Conservation (phyloP, 768 basidiomycete species). For the Suillus luteus region DNA sequence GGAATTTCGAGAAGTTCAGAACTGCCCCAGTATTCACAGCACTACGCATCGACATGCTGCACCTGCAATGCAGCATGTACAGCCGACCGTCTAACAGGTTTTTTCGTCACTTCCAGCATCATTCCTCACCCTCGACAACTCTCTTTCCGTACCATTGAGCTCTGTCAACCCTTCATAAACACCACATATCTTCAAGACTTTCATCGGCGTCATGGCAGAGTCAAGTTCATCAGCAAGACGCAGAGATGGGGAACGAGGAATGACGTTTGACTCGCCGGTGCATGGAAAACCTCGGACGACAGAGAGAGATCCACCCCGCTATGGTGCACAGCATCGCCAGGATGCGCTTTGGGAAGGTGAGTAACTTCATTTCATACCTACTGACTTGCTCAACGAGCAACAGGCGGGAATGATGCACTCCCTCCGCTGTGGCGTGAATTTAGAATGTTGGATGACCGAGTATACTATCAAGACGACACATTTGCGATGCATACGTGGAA, state of each 20-base stretch:
- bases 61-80: no score
- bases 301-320: neutral
- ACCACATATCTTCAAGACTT: no score
- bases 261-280: neutral
- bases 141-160: no score
- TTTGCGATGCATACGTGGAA: accelerated
- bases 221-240: neutral
- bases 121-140: no score
- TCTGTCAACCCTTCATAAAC: no score
- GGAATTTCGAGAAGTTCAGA: no score
- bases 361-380: neutral
- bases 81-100: no score
- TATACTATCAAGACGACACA: neutral
- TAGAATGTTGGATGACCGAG: neutral
- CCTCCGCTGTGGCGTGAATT: neutral
- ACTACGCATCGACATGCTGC: no score
- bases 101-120: no score
- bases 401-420: neutral
- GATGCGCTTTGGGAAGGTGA: slow-evolving; percentile 4
- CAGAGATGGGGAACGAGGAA: neutral
- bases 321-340: neutral
- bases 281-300: neutral
- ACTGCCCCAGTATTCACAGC: no score
- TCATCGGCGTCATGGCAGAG: neutral
- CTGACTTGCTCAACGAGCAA: neutral